Evolutionary conservation across 1,139 yeast species (phyloP).

Genomic region (Zygoascus sp.): DNA sequence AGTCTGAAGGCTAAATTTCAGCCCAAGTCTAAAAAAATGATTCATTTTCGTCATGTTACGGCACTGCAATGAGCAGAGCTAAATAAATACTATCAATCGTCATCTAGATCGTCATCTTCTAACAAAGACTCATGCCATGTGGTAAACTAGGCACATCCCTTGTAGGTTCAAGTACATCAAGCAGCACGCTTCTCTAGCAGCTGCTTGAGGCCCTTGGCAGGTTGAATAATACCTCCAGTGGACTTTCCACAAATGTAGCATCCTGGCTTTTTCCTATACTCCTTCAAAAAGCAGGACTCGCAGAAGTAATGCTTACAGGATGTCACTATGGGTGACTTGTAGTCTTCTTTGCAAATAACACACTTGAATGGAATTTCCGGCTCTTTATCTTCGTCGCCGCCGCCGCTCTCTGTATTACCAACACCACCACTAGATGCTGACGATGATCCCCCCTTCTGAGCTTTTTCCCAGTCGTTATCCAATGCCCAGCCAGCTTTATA

Average conservation of each 20-base stretch:
- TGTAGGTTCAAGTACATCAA: no score
- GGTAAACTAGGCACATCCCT: no score
- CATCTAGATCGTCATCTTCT: no score
- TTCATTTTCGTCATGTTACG: no score
- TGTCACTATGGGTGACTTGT: slow-evolving; percentile 56
- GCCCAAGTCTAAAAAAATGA: no score
- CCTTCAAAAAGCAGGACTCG: slow-evolving; percentile 53
- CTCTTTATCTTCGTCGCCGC: slow-evolving; percentile 12
- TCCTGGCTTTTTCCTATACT: slow-evolving; percentile 44
- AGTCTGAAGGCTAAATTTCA: no score
- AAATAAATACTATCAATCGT: neutral
- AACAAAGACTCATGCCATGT: no score
- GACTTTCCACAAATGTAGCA: slow-evolving; percentile 53
- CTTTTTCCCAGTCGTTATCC: slow-evolving; percentile 65
- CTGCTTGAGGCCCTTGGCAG: slow-evolving; percentile 23
- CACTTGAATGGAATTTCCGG: slow-evolving; percentile 55
- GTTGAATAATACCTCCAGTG: slow-evolving; percentile 27
- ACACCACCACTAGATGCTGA: no score
- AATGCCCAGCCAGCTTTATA: slow-evolving; percentile 69
- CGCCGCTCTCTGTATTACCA: neutral
- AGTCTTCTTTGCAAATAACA: slow-evolving; percentile 55
- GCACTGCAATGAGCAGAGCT: neutral
- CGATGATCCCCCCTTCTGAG: slow-evolving; percentile 14
- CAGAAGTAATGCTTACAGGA: slow-evolving; percentile 67
- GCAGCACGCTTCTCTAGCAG: slow-evolving; percentile 12